A percentile compares a stretch with the other conserved stretches of the same genome.
phyloP scores from a whole-genome alignment of 257 asterid species.

The Penstemon eatonii region DNA sequence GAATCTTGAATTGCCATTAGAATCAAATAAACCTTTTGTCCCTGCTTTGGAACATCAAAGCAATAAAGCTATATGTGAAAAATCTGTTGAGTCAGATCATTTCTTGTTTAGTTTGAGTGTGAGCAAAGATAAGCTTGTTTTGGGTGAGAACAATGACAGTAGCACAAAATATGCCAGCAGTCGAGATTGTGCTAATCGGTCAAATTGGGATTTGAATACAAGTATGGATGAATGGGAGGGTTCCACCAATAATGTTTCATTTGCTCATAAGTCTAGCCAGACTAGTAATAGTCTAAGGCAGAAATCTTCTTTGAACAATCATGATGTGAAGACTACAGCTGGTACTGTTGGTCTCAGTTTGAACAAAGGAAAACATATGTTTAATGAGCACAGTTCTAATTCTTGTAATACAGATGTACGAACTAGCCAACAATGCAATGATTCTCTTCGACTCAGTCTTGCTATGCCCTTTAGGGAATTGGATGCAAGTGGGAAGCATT shows the following conservation, averaged over 20 bases:
- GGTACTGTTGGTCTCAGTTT: slow-evolving; percentile 28
- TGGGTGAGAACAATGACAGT: slow-evolving; percentile 30
- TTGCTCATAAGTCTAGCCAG: slow-evolving; percentile 32
- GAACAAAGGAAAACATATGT: slow-evolving; percentile 49
- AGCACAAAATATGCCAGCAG: slow-evolving; percentile 25
- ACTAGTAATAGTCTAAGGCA: slow-evolving; percentile 4
- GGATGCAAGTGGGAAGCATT: slow-evolving; percentile 31
- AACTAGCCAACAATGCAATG: slow-evolving; percentile 36
- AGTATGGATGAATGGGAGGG: slow-evolving; percentile 89
- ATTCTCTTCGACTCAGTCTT: slow-evolving; percentile 71
- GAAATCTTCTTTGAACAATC: too few relatives aligned
- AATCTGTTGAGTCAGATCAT: slow-evolving; percentile 43
- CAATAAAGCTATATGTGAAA: slow-evolving; percentile 22
- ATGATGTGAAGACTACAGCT: slow-evolving; percentile 25
- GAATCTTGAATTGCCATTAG: slow-evolving; percentile 46
- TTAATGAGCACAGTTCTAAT: slow-evolving; percentile 35
- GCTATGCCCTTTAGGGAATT: slow-evolving; percentile 37
- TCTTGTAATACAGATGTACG: slow-evolving; percentile 32
- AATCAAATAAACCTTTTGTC: slow-evolving; percentile 36
- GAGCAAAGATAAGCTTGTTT: slow-evolving; percentile 32
- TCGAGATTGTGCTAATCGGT: slow-evolving; percentile 46
- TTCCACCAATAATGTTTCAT: slow-evolving; percentile 39
- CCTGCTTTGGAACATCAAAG: slow-evolving; percentile 31
- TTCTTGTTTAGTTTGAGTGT: slow-evolving; percentile 50
- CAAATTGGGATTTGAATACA: slow-evolving; percentile 88